Conservation (phyloP, 495 filamentous ascomycete genomes). For the Aspergillus asperescens region DNA sequence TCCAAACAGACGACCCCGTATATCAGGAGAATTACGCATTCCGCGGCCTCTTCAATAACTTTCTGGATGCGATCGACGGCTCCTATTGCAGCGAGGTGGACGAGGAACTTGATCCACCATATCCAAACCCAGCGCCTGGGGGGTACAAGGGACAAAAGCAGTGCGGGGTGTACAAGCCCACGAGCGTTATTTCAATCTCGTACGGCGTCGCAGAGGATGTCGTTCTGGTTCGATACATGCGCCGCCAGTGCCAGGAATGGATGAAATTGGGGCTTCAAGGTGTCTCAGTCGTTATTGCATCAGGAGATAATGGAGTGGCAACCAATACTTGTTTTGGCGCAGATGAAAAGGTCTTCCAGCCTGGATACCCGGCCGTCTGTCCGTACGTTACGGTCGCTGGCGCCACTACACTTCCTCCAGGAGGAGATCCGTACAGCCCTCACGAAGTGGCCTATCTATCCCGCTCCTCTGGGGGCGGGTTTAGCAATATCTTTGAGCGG, state of each 20-base stretch:
- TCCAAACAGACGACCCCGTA: constrained; percentile 55
- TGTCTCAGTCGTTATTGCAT: constrained; percentile 55
- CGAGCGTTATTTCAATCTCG: constrained; percentile 57
- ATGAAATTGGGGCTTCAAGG: constrained; percentile 65
- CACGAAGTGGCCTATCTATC: constrained; percentile 7
- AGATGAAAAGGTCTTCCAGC: constrained; percentile 41
- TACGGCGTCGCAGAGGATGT: constrained; percentile 51
- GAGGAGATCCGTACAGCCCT: constrained; percentile 35
- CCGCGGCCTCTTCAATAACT: constrained; percentile 39
- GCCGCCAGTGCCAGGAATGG: constrained; percentile 54
- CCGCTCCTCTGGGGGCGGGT: constrained; percentile 57
- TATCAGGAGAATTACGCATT: constrained; percentile 17
- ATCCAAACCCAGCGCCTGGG: neutral
- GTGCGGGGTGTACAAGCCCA: constrained; percentile 56
- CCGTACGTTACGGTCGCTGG: constrained; percentile 50
- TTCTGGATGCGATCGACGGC: constrained; percentile 59
- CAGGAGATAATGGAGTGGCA: constrained; percentile 51
- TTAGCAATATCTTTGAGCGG: constrained; percentile 59
- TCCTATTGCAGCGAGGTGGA: constrained; percentile 49
- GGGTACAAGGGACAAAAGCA: constrained; percentile 27
- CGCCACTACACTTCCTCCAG: constrained; percentile 41
- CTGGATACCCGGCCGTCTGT: constrained; percentile 48
- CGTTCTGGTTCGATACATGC: constrained; percentile 47
- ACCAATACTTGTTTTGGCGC: constrained; percentile 34
- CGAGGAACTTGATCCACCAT: constrained; percentile 36